Conservation (phyloP, 129 eudicot genomes). For the Arctium minus region DNA sequence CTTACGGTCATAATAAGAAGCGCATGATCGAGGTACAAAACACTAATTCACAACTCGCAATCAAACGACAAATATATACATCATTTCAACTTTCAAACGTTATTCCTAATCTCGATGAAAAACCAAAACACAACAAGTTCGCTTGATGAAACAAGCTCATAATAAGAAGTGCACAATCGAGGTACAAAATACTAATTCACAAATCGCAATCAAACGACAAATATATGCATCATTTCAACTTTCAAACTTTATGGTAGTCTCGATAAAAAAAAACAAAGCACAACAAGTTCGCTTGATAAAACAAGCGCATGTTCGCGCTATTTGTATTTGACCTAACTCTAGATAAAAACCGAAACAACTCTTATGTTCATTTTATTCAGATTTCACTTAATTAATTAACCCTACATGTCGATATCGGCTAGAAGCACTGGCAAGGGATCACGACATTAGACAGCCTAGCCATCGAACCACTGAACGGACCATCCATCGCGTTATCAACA, state of each 20-base stretch:
- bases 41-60: neutral
- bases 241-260: neutral
- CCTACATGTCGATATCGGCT: too few relatives aligned
- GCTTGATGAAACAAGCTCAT: neutral
- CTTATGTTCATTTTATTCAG: neutral
- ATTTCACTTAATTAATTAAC: too few relatives aligned
- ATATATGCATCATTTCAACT: neutral
- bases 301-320: neutral
- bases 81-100: neutral
- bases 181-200: neutral
- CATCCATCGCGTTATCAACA: neutral
- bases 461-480: neutral
- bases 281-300: neutral
- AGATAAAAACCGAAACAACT: neutral
- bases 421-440: too few relatives aligned
- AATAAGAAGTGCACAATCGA: too few relatives aligned
- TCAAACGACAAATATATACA: neutral
- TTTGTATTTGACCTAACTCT: neutral
- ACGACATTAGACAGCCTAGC: too few relatives aligned
- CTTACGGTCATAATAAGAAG: too few relatives aligned
- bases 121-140: neutral
- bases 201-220: neutral
- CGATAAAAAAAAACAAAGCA: neutral
- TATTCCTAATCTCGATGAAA: neutral
- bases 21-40: too few relatives aligned